Evolutionary conservation across 176 grass and related monocot genomes (phyloP), one percentile per base, ranked within the genome.

Genomic region (Bonia amplexicaulis): DNA sequence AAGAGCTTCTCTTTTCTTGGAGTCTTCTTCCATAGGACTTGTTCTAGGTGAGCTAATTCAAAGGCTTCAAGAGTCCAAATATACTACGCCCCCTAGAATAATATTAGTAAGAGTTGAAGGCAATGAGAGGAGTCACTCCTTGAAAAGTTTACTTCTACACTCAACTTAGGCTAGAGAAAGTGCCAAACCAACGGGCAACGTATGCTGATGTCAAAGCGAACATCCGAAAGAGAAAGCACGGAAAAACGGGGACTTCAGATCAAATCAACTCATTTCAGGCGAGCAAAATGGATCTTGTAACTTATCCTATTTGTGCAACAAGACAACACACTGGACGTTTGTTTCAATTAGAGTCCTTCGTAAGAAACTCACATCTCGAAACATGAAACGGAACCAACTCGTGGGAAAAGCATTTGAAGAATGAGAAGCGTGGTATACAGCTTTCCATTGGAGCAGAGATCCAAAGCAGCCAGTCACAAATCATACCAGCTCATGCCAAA

Each of bases 1-100:
- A 77, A 71, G 58, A 41, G 15, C 66, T 71, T 78, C 82, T 82
- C 72, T 84, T 66, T 41, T 85, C 77, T 89, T 72, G 35, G 74
- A 78, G 54, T 84, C 45, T 85, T 90, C 86, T 90, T 88, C 90
- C 93, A 99, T 96, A 49, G 20, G 73, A 75, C 59, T 72, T 16
- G 68, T 79, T 90, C 73, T 26, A 35, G 26, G 65, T 58, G 71
- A 82, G 76, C 85, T 52, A 70, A 70, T 54, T 82, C 84, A 53
- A 55, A 35, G 40, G n/a, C 77, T 72, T 37, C 61, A 45, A 46
- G 75, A 87, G 69, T 83, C 68, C 68, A 84, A 74, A 52, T 40
- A 52, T 40, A 14, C 54, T 47, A 48, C 16, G 42, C 48, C 67
- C 51, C 58, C 52, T 69, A 76, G 40, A n/a, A 69, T 44, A 77